Base-by-base conservation (phyloP, 768 basidiomycete genomes). In the Auriculariales sp. region DNA sequence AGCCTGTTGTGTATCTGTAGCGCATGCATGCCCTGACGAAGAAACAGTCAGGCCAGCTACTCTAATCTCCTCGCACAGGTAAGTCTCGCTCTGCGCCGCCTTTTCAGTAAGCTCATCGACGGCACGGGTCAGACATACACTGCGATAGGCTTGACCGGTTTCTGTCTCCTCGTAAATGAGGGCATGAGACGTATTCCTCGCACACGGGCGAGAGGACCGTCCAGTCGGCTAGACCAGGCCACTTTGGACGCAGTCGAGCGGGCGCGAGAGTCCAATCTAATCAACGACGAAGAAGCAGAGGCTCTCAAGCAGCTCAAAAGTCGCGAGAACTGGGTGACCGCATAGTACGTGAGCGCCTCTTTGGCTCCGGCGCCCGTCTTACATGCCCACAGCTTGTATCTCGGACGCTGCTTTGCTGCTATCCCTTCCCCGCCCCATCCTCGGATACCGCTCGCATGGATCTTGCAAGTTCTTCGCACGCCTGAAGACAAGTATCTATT, bases 401-500 rank as follows among this genome's bases (percentile, higher is more conserved):
- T 44, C 22, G 39, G 39, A 7, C 17, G 39, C 4, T 44, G 39
- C 22, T 44, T 19, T 12, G 11, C 22, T 25, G 39, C 39, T 9
- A 19, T 44, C 22, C 39, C 39, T 12, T 44, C 39, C 14, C 39
- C 39, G 39, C 39, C 39, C 6, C 39, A 44, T 19, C 39, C 39
- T 11, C 22, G 27, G 39, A 24, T 19, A 25, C 39, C 39, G 5
- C 22, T 44, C 22, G 6, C 5, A 24, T 44, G 39, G 39, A 25
- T 44, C 17, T 4, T 10, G 32, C 30, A 35, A 2, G 39, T 49
- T 15, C 39, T 44, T 7, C 22, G 22, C 22, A 12, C 11, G 22
- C 11, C 12, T 15, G 57, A 57, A 33, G 83, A 86, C 57, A 83
- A 90, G 61, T 78, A 91, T 25, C 79, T 91, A 35, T 85, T 76